A percentile compares a stretch with the other conserved stretches of the same genome.
Conservation (phyloP, 2,329 filamentous ascomycete genomes). For the Pseudocercospora macadamiae region DNA sequence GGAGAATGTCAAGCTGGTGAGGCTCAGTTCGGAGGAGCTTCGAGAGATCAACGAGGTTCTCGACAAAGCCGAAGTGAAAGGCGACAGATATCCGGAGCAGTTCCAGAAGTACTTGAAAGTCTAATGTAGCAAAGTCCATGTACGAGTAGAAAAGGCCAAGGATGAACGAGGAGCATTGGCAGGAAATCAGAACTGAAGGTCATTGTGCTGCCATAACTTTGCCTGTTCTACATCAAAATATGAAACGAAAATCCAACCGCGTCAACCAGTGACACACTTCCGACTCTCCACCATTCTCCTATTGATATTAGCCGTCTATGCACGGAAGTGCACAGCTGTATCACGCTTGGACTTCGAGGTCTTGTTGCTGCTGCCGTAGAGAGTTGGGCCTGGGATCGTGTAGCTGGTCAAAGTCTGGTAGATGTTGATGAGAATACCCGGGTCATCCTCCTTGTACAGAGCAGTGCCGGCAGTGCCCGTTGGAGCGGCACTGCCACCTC, state of each 20-base stretch:
- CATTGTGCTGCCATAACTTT: slow-evolving; percentile 1
- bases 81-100: slow-evolving; percentile 23
- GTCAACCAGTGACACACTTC: slow-evolving; percentile 10
- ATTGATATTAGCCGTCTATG: background rate
- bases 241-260: background rate
- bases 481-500: slow-evolving; percentile 51
- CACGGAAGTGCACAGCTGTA: slow-evolving; percentile 5
- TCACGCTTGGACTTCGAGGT: slow-evolving; percentile 8
- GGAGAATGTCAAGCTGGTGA: slow-evolving; percentile 44
- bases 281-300: background rate
- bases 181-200: no score
- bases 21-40: slow-evolving; percentile 49
- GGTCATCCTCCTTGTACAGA: slow-evolving; percentile 61
- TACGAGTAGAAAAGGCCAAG: no score
- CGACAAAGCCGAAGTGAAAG: slow-evolving; percentile 48
- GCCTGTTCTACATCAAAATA: slow-evolving; percentile 1
- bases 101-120: slow-evolving; percentile 14
- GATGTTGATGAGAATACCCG: slow-evolving; percentile 64
- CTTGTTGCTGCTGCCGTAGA: slow-evolving; percentile 14
- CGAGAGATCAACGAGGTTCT: slow-evolving; percentile 55
- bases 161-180: no score
- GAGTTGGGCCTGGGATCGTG: slow-evolving; percentile 55
- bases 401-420: slow-evolving; percentile 55
- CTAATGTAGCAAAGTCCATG: no score
- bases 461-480: slow-evolving; percentile 55